Evolutionary conservation across 257 asterid species (phyloP), one percentile per base, ranked within the genome.

Genomic region (Fraxinus excelsior): DNA sequence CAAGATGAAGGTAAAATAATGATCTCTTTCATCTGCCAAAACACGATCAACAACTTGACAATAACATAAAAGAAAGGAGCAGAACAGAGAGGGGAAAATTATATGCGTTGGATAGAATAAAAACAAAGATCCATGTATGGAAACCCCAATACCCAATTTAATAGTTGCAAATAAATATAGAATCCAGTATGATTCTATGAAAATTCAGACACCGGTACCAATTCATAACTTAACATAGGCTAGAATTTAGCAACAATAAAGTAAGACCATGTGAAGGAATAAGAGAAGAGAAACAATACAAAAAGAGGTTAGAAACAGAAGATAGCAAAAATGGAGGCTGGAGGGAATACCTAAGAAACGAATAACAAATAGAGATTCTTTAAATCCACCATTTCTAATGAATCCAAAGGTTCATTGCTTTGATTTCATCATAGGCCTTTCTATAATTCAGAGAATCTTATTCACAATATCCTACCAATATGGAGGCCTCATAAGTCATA

Each of bases 1-100:
- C 75, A 84, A 35, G 74, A 49, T 79, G 79, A 80, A 81, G 71
- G 56, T 40, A 80, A 23, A 82, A 28, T 8, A 75, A 74, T 78
- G 76, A 86, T 79, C 72, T 64, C 65, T 46, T 56, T 38, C 32
- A 40, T 25, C 72, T 68, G 72, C 28, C 23, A 70, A 35, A 31
- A 49, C 70, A 62, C 1, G 13, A 72, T 76, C 28, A 23, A 49
- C 56, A 72, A 67, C 28, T 56, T 6, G 65, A 56, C 26, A 19
- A 32, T 34, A 76, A 44, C 60, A 14, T 18, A 11, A 71, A 71
- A 40, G 0, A 42, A 71, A 25, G 5, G 56, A 3, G 2, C 25
- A 34, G 58, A 67, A 69, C 37, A 67, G 26, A 44, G 67, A 67
- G 56, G 26, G 38, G 31, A 25, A 62, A 25, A 62, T 9, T 10